Evolutionary conservation across 1,139 yeast species (phyloP).

Genomic region (Scheffersomyces segobiensis): DNA sequence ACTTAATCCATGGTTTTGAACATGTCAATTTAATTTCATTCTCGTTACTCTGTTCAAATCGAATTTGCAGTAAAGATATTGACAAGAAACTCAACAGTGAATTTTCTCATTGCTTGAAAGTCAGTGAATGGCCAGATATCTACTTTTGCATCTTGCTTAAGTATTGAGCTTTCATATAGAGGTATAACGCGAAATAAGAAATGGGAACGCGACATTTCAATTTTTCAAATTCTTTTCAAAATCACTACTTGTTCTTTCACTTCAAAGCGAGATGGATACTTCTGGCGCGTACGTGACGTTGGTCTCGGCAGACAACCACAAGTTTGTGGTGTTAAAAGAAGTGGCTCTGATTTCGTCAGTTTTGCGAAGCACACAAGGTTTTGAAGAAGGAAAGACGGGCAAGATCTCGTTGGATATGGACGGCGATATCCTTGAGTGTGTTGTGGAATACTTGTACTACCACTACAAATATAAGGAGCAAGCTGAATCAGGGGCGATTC

Average conservation of each 20-base stretch:
- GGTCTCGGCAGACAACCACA: conserved; percentile 73
- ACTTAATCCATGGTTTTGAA: too few species aligned
- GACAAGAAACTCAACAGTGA: neutral
- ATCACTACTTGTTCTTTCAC: neutral
- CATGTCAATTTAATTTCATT: too few species aligned
- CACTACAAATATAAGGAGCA: conserved; percentile 66
- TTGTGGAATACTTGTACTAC: conserved; percentile 84
- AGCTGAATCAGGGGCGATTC: conserved; percentile 59
- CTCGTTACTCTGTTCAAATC: too few species aligned
- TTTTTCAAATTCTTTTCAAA: neutral
- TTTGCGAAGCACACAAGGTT: conserved; percentile 64
- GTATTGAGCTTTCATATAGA: neutral
- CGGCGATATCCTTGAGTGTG: conserved; percentile 71
- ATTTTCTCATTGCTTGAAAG: neutral
- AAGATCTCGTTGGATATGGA: conserved; percentile 62
- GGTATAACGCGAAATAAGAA: neutral
- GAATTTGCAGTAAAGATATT: too few species aligned
- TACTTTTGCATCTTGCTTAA: neutral
- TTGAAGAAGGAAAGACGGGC: conserved; percentile 55
- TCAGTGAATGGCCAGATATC: neutral
- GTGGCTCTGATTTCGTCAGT: conserved; percentile 88
- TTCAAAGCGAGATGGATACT: neutral
- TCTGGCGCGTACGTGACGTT: conserved; percentile 52
- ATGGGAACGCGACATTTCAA: conserved; percentile 3
- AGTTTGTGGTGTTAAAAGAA: conserved; percentile 64